Evolutionary conservation across 768 basidiomycete species (phyloP).

Genomic region (Rhodotorula diobovata): DNA sequence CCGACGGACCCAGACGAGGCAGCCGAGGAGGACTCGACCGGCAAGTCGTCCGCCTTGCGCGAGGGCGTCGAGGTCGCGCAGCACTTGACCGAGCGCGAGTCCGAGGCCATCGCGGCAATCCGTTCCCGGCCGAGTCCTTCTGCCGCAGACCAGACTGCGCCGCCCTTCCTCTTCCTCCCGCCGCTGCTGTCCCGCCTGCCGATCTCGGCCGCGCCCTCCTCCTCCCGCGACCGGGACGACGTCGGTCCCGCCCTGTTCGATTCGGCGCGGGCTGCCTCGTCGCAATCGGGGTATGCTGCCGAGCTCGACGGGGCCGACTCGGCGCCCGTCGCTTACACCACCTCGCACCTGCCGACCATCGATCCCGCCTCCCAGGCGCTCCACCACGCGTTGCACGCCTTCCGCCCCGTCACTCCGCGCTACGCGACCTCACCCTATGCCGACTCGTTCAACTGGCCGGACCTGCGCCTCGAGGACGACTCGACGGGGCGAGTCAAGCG

Average conservation of each 20-base stretch:
- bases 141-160: neutral
- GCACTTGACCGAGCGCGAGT: neutral
- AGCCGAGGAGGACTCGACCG: no score
- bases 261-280: neutral
- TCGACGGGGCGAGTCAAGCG: slow-evolving; percentile 48
- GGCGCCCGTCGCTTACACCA: slow-evolving; percentile 57
- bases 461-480: slow-evolving; percentile 54
- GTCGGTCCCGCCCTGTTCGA: neutral
- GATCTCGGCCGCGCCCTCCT: slow-evolving; percentile 47
- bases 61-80: neutral
- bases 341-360: slow-evolving; percentile 74
- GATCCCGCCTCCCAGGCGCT: slow-evolving; percentile 77
- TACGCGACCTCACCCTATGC: slow-evolving; percentile 66
- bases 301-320: slow-evolving; percentile 12
- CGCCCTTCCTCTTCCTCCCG: slow-evolving; percentile 63
- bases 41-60: neutral
- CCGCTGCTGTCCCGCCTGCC: slow-evolving; percentile 71
- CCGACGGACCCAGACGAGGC: neutral
- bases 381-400: slow-evolving; percentile 76
- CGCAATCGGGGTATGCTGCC: slow-evolving; percentile 6
- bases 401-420: slow-evolving; percentile 55
- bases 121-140: neutral
- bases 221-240: slow-evolving; percentile 35
- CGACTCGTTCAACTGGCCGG: slow-evolving; percentile 82
- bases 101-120: neutral